These are phyloP conservation scores for Haematococcus sp. DNA, from an alignment of 139 green algal species.

Conservation along the genomic window DNA sequence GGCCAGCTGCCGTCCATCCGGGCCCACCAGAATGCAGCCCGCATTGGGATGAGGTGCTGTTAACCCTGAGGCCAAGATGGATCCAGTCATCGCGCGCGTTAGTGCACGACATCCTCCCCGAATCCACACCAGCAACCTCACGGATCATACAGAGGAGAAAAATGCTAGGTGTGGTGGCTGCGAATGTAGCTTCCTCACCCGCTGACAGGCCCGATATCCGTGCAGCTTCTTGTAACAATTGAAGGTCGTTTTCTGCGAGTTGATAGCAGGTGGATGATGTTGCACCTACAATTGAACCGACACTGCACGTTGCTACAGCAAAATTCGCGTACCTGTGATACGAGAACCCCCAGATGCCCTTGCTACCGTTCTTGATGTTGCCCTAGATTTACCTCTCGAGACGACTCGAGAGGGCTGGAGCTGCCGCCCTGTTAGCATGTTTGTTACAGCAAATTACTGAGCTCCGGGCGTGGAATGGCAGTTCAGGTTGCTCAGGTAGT, in stretches of 20 bases:
- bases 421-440: too few relatives aligned
- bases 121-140: background rate
- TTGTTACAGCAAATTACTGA: too few relatives aligned
- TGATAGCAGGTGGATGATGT: background rate
- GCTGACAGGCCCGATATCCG: constrained; percentile 20
- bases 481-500: too few relatives aligned
- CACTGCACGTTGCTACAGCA: background rate
- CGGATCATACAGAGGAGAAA: background rate
- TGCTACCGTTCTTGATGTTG: background rate
- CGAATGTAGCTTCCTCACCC: constrained; percentile 13
- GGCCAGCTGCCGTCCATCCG: constrained; percentile 39
- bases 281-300: too few relatives aligned
- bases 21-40: constrained; percentile 67
- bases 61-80: constrained; percentile 28
- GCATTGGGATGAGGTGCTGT: constrained; percentile 82
- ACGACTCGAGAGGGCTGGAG: too few relatives aligned
- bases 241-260: constrained; percentile 19
- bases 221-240: constrained; percentile 17
- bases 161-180: background rate
- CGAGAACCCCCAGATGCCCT: background rate
- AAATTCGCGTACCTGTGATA: background rate
- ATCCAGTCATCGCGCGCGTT: background rate
- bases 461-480: too few relatives aligned
- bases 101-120: too few relatives aligned
- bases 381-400: too few relatives aligned